Conservation (phyloP, 768 basidiomycete genomes). For the Collybiopsis confluens region DNA sequence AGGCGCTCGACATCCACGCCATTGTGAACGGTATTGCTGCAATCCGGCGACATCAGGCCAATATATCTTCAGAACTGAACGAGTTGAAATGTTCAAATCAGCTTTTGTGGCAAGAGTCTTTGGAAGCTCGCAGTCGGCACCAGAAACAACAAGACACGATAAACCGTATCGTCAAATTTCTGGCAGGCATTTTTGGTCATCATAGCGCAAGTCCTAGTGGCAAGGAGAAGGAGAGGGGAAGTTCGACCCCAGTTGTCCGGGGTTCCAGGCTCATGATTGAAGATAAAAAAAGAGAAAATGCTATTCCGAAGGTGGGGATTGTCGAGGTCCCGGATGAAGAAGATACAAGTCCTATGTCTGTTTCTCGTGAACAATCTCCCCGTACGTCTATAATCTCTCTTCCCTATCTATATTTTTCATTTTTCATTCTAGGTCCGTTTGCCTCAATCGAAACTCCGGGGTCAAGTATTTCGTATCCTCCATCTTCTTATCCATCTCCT, state of each 20-base stretch:
- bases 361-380: slow-evolving; percentile 7
- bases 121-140: slow-evolving; percentile 71
- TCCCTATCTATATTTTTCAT: slow-evolving; percentile 2
- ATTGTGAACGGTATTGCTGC: slow-evolving; percentile 79
- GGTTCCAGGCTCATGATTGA: slow-evolving; percentile 69
- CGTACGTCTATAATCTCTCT: slow-evolving; percentile 8
- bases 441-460: slow-evolving; percentile 45
- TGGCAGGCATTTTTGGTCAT: slow-evolving; percentile 85
- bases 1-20: slow-evolving; percentile 70
- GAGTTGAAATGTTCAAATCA: slow-evolving; percentile 86
- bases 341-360: slow-evolving; percentile 13
- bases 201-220: slow-evolving; percentile 36
- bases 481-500: slow-evolving; percentile 29
- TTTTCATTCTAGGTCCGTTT: slow-evolving; percentile 29
- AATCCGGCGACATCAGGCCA: slow-evolving; percentile 88
- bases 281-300: slow-evolving; percentile 30
- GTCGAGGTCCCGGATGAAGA: slow-evolving; percentile 39
- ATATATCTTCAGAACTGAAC: slow-evolving; percentile 86
- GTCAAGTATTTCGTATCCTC: slow-evolving; percentile 19
- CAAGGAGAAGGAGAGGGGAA: slow-evolving; percentile 26
- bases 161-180: slow-evolving; percentile 89
- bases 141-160: slow-evolving; percentile 96
- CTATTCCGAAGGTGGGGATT: slow-evolving; percentile 34
- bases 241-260: slow-evolving; percentile 39
- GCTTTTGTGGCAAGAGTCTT: slow-evolving; percentile 88